Base-by-base conservation (phyloP, 140 eudicot species). In the Bidens hawaiensis region DNA sequence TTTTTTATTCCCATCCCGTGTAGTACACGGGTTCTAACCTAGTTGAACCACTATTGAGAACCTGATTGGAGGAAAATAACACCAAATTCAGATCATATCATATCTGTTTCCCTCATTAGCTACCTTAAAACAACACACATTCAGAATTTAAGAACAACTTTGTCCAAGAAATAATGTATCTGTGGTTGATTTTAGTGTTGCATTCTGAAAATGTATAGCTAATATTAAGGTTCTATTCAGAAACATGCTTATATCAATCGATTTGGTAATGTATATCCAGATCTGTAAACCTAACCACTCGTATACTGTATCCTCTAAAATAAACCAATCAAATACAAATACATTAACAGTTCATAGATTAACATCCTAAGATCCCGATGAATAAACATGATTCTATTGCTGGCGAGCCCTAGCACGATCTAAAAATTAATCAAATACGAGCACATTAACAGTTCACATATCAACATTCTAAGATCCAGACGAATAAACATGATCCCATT, bases 381-480 rank as follows among this genome's bases (percentile, higher is more conserved):
- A 64, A 22, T 45, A 24, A 13, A 27, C 17, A 52, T 4, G 25
- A n/a, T n/a, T n/a, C n/a, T n/a, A n/a, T n/a, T n/a, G n/a, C n/a
- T n/a, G n/a, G n/a, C 51, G 12, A 42, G 33, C 66, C 77, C 60
- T 43, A 72, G 54, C 40, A 28, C 65, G 60, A 64, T 64, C 23
- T 14, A 42, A 15, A 18, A 28, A 56, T n/a, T n/a, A n/a, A n/a
- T n/a, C n/a, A n/a, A n/a, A n/a, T n/a, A n/a, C n/a, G n/a, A n/a
- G n/a, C n/a, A n/a, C n/a, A n/a, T n/a, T n/a, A n/a, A n/a, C n/a
- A n/a, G n/a, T n/a, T n/a, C n/a, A n/a, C n/a, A n/a, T n/a, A n/a
- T n/a, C n/a, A n/a, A n/a, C n/a, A n/a, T n/a, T n/a, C n/a, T n/a
- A n/a, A n/a, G n/a, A n/a, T n/a, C n/a, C n/a, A n/a, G n/a, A n/a